phyloP scores from a whole-genome alignment of 1,284 basidiomycete species.

The Ceratobasidium theobromae region DNA sequence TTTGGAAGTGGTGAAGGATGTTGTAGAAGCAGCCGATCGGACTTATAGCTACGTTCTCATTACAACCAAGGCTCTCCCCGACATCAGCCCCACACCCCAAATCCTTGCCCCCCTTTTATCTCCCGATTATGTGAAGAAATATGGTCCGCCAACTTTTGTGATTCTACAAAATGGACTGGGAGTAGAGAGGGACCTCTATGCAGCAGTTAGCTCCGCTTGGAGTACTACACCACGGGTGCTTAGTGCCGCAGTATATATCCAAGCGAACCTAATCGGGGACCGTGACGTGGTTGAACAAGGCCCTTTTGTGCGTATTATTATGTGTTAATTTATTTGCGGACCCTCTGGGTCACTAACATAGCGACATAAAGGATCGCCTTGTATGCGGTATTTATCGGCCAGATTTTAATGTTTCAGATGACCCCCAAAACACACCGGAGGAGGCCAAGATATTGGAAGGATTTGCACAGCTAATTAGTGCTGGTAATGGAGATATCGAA shows the following conservation, averaged over 20 bases:
- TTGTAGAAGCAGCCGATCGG: slow-evolving; percentile 60
- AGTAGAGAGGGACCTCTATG: slow-evolving; percentile 67
- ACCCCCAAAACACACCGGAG: slow-evolving; percentile 44
- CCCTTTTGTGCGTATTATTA: slow-evolving; percentile 47
- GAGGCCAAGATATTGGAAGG: slow-evolving; percentile 38
- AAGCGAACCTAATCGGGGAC: slow-evolving; percentile 49
- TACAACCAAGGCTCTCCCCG: slow-evolving; percentile 73
- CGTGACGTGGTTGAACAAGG: slow-evolving; percentile 56
- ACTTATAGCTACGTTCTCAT: slow-evolving; percentile 68
- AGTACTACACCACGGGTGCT: slow-evolving; percentile 50
- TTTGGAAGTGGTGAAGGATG: slow-evolving; percentile 55
- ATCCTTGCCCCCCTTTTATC: slow-evolving; percentile 62
- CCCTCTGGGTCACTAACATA: not conserved
- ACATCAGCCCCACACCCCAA: slow-evolving; percentile 57
- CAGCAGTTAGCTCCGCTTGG: slow-evolving; percentile 48
- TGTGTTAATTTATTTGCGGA: not conserved
- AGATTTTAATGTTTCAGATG: slow-evolving; percentile 44
- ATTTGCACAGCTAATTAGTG: slow-evolving; percentile 52
- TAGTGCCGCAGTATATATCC: slow-evolving; percentile 57
- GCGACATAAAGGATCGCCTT: slow-evolving; percentile 51
- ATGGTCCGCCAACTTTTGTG: slow-evolving; percentile 61
- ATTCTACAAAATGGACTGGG: slow-evolving; percentile 78
- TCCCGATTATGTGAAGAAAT: slow-evolving; percentile 50
- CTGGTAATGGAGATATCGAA: slow-evolving; percentile 52
- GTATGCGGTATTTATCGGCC: slow-evolving; percentile 58